These are phyloP conservation scores for Vaccinium darrowii DNA, from an alignment of 148 eudicot species.

Conservation along the genomic window DNA sequence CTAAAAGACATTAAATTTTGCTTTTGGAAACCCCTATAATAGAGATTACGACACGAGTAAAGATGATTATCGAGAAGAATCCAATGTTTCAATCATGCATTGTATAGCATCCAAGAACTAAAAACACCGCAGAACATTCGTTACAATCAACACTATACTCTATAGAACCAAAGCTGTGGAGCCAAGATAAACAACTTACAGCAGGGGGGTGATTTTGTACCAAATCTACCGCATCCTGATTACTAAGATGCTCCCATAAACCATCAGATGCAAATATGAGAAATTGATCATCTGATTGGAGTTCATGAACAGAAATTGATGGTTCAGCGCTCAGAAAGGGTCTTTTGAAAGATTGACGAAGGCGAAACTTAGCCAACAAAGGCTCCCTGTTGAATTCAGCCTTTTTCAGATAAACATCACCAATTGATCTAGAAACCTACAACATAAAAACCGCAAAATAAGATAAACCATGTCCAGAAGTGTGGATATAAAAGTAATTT, in stretches of 20 bases:
- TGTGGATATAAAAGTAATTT: background rate
- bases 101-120: background rate
- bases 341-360: slow-evolving; percentile 63
- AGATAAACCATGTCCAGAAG: background rate
- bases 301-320: slow-evolving; percentile 52
- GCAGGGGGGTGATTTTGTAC: slow-evolving; percentile 60
- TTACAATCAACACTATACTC: background rate
- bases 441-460: slow-evolving; percentile 2
- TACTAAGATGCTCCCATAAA: slow-evolving; percentile 81
- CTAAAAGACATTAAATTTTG: background rate
- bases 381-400: slow-evolving; percentile 83
- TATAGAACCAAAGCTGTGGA: background rate
- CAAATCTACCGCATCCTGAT: slow-evolving; percentile 79
- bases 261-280: slow-evolving; percentile 89
- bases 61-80: background rate
- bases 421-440: slow-evolving; percentile 75
- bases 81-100: slow-evolving; percentile 3
- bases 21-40: background rate
- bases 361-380: slow-evolving; percentile 63
- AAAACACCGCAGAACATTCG: background rate
- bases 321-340: slow-evolving; percentile 75
- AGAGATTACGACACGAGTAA: background rate
- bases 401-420: slow-evolving; percentile 70
- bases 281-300: slow-evolving; percentile 70
- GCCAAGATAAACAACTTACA: slow-evolving; percentile 43